A percentile compares a stretch with the other conserved stretches of the same genome.
phyloP scores from a whole-genome alignment of 306 rosid species.

The Cucurbita ficifolia region DNA sequence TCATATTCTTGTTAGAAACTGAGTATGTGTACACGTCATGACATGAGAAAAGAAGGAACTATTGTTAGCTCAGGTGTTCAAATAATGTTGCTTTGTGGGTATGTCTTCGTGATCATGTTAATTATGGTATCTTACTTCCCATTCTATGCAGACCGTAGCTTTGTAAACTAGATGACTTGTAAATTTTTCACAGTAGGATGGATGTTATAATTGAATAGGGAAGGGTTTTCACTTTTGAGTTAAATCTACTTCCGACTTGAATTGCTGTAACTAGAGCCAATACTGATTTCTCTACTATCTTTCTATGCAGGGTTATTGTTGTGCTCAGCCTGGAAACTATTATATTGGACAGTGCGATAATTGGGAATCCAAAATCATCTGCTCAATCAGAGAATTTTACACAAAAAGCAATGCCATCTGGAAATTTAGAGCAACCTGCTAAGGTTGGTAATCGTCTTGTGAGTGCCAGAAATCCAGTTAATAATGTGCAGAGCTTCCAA shows the following conservation, averaged over 20 bases:
- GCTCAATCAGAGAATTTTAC: slow-evolving; percentile 28
- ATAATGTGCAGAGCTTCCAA: slow-evolving; percentile 35
- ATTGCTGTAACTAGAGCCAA: background rate
- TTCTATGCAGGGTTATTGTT: slow-evolving; percentile 51
- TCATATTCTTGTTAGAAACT: background rate
- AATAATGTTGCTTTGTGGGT: background rate
- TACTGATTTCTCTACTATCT: slow-evolving; percentile 1
- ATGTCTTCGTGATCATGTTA: background rate
- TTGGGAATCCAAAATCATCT: slow-evolving; percentile 56
- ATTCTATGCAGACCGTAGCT: background rate
- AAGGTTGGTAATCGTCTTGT: slow-evolving; percentile 15
- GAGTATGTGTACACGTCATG: background rate
- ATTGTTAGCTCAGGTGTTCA: background rate
- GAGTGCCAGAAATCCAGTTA: slow-evolving; percentile 20
- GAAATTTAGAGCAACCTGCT: slow-evolving; percentile 20
- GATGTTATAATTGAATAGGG: background rate
- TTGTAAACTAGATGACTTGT: background rate
- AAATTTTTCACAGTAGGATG: background rate
- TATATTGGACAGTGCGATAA: slow-evolving; percentile 48
- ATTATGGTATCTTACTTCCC: background rate
- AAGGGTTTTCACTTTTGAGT: background rate
- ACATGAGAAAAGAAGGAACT: background rate
- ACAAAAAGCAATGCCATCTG: slow-evolving; percentile 18
- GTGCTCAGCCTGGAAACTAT: slow-evolving; percentile 81
- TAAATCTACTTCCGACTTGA: background rate